Evolutionary conservation across 352 stramenopile species (phyloP).

Genomic region (Phytophthora litchii): DNA sequence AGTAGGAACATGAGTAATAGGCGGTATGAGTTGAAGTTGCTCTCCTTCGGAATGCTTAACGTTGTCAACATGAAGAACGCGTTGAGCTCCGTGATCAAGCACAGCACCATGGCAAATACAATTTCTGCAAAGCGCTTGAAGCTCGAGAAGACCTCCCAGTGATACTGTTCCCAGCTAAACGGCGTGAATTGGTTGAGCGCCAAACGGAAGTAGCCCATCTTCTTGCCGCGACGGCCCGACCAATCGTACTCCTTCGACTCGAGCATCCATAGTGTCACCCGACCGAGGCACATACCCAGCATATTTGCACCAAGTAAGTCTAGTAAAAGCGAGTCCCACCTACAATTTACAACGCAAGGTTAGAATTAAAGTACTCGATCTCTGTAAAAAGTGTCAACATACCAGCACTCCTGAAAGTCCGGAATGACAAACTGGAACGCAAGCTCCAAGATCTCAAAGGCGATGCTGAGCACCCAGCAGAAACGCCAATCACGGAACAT

Average conservation of each 20-base stretch:
- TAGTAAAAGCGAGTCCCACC: constrained; percentile 93
- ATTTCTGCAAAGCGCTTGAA: constrained; percentile 89
- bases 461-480: constrained; percentile 90
- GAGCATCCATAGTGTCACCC: constrained; percentile 75
- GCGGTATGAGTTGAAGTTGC: constrained; percentile 85
- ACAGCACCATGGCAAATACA: constrained; percentile 87
- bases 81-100: constrained; percentile 90
- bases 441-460: constrained; percentile 92
- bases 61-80: constrained; percentile 94
- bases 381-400: not conserved
- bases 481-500: constrained; percentile 95
- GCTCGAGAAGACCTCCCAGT: constrained; percentile 93
- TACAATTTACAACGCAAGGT: constrained; percentile 2
- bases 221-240: constrained; percentile 80
- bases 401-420: constrained; percentile 95
- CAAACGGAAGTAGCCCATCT: constrained; percentile 66
- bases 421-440: constrained; percentile 90
- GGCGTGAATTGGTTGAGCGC: constrained; percentile 90
- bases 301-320: constrained; percentile 93
- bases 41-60: constrained; percentile 87
- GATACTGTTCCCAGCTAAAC: constrained; percentile 87
- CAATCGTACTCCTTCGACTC: constrained; percentile 92
- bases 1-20: constrained; percentile 82
- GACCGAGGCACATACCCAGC: constrained; percentile 86
- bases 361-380: not conserved